Evolutionary conservation across 75 land plant genomes (phyloP), one percentile per base, ranked within the genome.

Genomic region (Adiantum capillusveneris): DNA sequence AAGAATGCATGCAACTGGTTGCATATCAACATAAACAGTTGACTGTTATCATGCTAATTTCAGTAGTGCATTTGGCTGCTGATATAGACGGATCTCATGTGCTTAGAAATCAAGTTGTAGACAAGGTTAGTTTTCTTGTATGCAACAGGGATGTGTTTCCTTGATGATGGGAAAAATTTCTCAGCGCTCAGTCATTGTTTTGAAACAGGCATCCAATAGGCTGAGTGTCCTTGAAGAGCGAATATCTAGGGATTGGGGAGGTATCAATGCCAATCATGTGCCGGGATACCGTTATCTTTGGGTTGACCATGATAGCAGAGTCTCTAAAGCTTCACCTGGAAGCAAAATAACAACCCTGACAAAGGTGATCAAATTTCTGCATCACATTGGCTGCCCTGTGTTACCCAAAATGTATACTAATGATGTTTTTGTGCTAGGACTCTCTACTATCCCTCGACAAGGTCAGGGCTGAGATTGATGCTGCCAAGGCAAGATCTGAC

Each of bases 251-350:
- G 91, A 89, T 27, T 95, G 93, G 97, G 85, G 85, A 65, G 99
- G 99, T 37, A 82, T 68, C 54, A 95, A 95, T 78, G 78, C 97
- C 28, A 75, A 81, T 64, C 99, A 95, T 79, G 93, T 90, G 26
- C 69, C 81, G 52, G 99, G 99, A n/a, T 95, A 95, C 71, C 81
- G 99, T 2, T 95, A 95, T 54, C 74, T 95, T 51, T 61, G 75
- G 25, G 49, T 78, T 62, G 93, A 95, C 63, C 63, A 56, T 58
- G 79, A 75, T 56, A 82, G 67, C 63, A 70, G 69, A 45, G 36
- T 76, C 53, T 83, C 85, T 3, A 84, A 81, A 57, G 84, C 92
- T 59, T 85, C 99, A 26, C 99, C 99, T 37, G 79, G 84, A 13
- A 81, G 81, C 65, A 95, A 95, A 75, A 88, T 95, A 46, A 73